Percentiles rank a stretch among this genome's conserved stretches.
phyloP scores from a whole-genome alignment of 1,284 basidiomycete genomes.

The Ganoderma meredithae region DNA sequence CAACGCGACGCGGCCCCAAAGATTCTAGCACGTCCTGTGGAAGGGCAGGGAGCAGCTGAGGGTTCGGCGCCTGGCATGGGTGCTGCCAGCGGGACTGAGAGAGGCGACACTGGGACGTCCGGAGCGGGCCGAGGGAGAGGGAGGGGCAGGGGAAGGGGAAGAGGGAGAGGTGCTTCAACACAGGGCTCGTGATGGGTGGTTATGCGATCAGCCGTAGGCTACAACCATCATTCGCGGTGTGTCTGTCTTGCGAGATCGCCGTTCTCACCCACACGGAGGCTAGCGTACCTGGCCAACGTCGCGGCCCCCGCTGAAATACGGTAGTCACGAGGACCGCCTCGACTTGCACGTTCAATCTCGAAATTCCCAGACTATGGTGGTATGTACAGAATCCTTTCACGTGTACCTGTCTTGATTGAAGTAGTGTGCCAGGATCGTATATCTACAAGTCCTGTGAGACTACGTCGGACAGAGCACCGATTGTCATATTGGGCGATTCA shows the following conservation, averaged over 20 bases:
- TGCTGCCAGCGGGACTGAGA: conserved; percentile 17
- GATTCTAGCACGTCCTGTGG: conserved; percentile 28
- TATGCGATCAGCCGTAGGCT: neutral
- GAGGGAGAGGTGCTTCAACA: conserved; percentile 15
- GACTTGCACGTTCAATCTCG: neutral
- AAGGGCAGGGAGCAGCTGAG: conserved; percentile 5
- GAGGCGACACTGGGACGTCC: conserved; percentile 26
- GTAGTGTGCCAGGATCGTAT: too few species aligned
- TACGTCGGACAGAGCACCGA: too few species aligned
- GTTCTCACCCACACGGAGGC: too few species aligned
- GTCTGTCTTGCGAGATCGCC: neutral
- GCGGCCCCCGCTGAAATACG: too few species aligned
- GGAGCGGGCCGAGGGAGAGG: conserved; percentile 35
- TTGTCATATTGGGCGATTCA: too few species aligned
- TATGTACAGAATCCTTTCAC: too few species aligned
- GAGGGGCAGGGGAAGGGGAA: conserved; percentile 26
- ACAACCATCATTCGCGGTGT: neutral
- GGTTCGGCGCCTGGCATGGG: neutral
- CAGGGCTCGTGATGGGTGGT: neutral
- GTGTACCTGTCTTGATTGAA: too few species aligned
- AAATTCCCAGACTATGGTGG: neutral
- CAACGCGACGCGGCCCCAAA: conserved; percentile 38
- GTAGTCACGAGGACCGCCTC: too few species aligned
- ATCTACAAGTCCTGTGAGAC: too few species aligned
- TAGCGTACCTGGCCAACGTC: too few species aligned